Conservation (phyloP, 2,329 filamentous ascomycete genomes). For the Dothideomycetidae sp. region DNA sequence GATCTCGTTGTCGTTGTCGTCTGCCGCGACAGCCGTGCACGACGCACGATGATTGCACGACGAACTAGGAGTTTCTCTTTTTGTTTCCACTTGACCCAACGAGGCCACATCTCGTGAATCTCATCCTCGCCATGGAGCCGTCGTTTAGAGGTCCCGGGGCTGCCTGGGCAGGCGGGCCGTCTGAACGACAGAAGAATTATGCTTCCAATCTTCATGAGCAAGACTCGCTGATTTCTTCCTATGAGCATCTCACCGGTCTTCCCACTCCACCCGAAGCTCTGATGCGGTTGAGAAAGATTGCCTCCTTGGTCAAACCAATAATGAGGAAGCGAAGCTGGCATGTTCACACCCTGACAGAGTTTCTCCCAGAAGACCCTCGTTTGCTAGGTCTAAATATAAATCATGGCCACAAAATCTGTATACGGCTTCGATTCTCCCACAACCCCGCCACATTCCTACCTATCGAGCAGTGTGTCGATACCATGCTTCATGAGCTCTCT, state of each 20-base stretch:
- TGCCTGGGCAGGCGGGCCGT: conserved; percentile 17
- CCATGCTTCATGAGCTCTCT: conserved; percentile 85
- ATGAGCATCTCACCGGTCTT: conserved; percentile 35
- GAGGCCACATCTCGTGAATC: no score
- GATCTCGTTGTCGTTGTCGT: no score
- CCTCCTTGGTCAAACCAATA: conserved; percentile 82
- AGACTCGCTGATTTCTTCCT: conserved; percentile 35
- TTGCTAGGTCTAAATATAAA: conserved; percentile 74
- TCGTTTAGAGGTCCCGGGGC: conserved; percentile 8
- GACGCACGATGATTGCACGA: no score
- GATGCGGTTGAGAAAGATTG: conserved; percentile 58
- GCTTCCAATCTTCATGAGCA: conserved; percentile 29
- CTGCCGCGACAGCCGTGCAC: no score
- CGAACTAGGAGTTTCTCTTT: no score
- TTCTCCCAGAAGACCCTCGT: conserved; percentile 61
- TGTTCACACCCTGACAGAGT: conserved; percentile 67
- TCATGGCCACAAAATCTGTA: conserved; percentile 60
- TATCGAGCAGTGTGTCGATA: conserved; percentile 69
- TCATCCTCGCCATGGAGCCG: no score
- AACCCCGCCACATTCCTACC: conserved; percentile 67
- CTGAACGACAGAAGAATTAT: conserved; percentile 20
- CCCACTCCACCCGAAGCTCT: conserved; percentile 32
- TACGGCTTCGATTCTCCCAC: conserved; percentile 63
- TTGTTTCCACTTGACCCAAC: no score
- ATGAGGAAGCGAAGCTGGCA: conserved; percentile 79